A percentile compares a stretch with the other conserved stretches of the same genome.
These are phyloP conservation scores for Marasmius sp. DNA, from an alignment of 1,284 basidiomycete species.

Conservation along the genomic window DNA sequence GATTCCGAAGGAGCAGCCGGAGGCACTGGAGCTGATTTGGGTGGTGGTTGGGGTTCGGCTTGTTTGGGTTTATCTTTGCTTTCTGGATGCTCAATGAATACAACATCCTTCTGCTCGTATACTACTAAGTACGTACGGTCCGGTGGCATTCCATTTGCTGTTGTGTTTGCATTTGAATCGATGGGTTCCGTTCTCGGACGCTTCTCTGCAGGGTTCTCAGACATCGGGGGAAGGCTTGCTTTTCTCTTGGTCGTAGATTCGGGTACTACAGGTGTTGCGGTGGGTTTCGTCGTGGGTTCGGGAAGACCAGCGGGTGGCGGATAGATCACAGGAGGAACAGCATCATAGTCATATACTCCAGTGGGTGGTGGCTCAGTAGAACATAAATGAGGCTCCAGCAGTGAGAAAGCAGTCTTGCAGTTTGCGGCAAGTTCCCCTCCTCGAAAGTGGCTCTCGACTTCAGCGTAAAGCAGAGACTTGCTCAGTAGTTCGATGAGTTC, in stretches of 20 bases:
- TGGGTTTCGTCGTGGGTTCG: neutral
- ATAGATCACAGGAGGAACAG: conserved; percentile 22
- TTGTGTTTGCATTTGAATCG: conserved; percentile 34
- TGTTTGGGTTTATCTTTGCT: conserved; percentile 1
- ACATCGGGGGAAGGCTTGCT: conserved; percentile 38
- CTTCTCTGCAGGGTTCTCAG: conserved; percentile 50
- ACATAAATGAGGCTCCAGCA: conserved; percentile 72
- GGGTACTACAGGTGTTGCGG: neutral
- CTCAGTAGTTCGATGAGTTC: conserved; percentile 78
- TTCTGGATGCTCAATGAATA: conserved; percentile 17
- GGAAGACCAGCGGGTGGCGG: conserved; percentile 10
- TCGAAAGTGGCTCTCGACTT: conserved; percentile 81
- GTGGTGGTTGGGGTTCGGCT: neutral
- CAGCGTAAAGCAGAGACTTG: conserved; percentile 80
- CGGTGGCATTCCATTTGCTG: conserved; percentile 11
- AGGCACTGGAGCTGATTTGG: neutral
- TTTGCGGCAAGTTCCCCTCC: conserved; percentile 55
- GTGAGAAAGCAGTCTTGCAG: conserved; percentile 66
- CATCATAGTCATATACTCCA: conserved; percentile 13
- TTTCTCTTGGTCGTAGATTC: conserved; percentile 43
- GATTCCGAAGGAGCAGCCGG: neutral
- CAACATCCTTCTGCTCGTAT: conserved; percentile 19
- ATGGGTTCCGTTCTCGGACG: conserved; percentile 45
- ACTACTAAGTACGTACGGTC: neutral
- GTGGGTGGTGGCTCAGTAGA: conserved; percentile 40